Evolutionary conservation across 2,329 filamentous ascomycete species (phyloP).

Genomic region (Camptophora hylomeconis): DNA sequence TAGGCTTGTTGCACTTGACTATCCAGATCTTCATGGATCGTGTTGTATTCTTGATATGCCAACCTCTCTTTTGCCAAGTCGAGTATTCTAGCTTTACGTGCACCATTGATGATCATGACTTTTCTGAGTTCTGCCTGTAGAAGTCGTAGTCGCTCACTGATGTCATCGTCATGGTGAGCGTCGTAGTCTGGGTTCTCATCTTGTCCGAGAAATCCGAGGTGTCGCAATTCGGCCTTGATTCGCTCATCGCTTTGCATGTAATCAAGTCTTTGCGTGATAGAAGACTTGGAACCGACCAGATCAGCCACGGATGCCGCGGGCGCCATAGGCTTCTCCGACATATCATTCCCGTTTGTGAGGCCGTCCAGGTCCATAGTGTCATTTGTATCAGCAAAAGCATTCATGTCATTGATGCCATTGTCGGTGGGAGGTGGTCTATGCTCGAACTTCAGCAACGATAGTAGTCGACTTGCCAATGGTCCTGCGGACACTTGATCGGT

Average conservation of each 20-base stretch:
- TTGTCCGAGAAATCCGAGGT: constrained; percentile 72
- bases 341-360: constrained; percentile 25
- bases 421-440: constrained; percentile 38
- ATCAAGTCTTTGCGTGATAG: constrained; percentile 65
- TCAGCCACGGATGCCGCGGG: constrained; percentile 72
- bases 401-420: constrained; percentile 41
- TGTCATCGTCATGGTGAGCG: constrained; percentile 83
- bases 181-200: constrained; percentile 69
- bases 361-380: constrained; percentile 36
- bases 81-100: constrained; percentile 72
- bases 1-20: constrained; percentile 90
- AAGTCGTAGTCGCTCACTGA: constrained; percentile 75
- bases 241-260: constrained; percentile 81
- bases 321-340: constrained; percentile 40
- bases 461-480: constrained; percentile 67
- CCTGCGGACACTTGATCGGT: constrained; percentile 82
- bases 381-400: constrained; percentile 25
- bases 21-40: constrained; percentile 92
- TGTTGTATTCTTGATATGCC: constrained; percentile 92
- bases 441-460: constrained; percentile 72
- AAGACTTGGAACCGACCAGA: constrained; percentile 52
- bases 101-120: constrained; percentile 76
- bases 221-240: constrained; percentile 76
- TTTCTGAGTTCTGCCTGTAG: constrained; percentile 72
- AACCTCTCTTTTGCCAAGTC: constrained; percentile 85